These are phyloP conservation scores for Thielaviopsis euricoi DNA, from an alignment of 2,329 filamentous ascomycete genomes.

Conservation along the genomic window DNA sequence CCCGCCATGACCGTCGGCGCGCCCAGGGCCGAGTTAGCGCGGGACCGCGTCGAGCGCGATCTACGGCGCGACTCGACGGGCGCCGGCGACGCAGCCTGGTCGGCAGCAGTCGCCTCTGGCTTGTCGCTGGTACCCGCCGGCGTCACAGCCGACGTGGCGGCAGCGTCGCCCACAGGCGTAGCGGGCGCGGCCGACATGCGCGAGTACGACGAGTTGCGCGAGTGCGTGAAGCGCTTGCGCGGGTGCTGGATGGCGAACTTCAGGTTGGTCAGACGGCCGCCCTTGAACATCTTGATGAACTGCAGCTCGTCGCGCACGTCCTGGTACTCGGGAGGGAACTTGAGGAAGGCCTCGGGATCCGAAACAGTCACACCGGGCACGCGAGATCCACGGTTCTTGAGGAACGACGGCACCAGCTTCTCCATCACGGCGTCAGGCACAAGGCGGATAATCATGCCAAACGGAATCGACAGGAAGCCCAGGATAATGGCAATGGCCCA, in stretches of 20 bases:
- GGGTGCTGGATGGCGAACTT: conserved; percentile 65
- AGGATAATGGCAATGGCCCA: conserved; percentile 82
- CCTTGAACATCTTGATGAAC: conserved; percentile 66
- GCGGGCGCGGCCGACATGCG: conserved; percentile 46
- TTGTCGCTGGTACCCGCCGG: conserved; percentile 32
- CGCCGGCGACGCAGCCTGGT: conserved; percentile 19
- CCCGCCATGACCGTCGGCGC: conserved; percentile 71
- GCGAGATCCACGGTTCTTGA: conserved; percentile 31
- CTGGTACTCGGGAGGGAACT: conserved; percentile 54
- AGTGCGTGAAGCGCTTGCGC: conserved; percentile 30
- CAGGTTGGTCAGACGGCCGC: conserved; percentile 65
- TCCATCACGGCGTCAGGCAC: conserved; percentile 58
- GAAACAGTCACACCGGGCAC: conserved; percentile 43
- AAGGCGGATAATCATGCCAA: conserved; percentile 65
- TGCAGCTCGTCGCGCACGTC: conserved; percentile 68
- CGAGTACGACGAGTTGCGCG: conserved; percentile 46
- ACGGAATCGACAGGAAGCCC: conserved; percentile 67
- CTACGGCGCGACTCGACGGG: conserved; percentile 46
- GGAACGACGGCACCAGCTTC: conserved; percentile 33
- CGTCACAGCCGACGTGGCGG: conserved; percentile 38
- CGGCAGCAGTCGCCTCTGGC: conserved; percentile 27
- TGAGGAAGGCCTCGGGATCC: conserved; percentile 46
- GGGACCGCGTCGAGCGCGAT: conserved; percentile 49
- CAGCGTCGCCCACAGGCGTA: background rate
- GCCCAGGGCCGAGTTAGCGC: conserved; percentile 54